These are phyloP conservation scores for Conringia planisiliqua DNA, from an alignment of 345 rosid species.

Conservation along the genomic window DNA sequence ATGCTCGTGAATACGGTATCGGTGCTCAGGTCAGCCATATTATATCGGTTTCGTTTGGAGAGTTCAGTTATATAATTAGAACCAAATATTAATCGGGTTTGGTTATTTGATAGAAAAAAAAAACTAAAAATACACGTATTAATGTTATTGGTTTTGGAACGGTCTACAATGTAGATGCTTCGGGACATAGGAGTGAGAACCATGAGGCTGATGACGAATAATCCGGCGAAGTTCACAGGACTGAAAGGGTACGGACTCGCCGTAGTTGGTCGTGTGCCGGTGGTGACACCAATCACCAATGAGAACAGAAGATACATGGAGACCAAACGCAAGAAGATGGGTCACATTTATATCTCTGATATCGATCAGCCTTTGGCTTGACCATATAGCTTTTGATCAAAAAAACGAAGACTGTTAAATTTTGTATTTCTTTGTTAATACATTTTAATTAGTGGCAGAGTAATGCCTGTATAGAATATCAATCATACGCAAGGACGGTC, in stretches of 20 bases:
- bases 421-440: background rate
- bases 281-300: conserved; percentile 72
- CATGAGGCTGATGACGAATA: conserved; percentile 88
- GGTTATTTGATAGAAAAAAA: background rate
- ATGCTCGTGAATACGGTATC: conserved; percentile 82
- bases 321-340: conserved; percentile 80
- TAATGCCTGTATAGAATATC: background rate
- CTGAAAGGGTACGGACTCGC: conserved; percentile 83
- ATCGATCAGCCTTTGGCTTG: conserved; percentile 43
- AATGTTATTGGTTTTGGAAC: background rate
- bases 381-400: conserved; percentile 22
- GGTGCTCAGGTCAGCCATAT: conserved; percentile 75
- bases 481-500: background rate
- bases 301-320: conserved; percentile 84
- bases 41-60: background rate
- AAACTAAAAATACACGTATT: background rate
- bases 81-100: background rate
- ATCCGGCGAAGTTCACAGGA: conserved; percentile 85
- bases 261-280: conserved; percentile 74
- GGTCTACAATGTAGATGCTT: conserved; percentile 49
- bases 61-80: background rate
- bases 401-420: background rate
- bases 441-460: background rate
- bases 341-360: conserved; percentile 80
- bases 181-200: conserved; percentile 74